Conservation (phyloP, 2,329 filamentous ascomycete genomes). For the Alternaria sp. region DNA sequence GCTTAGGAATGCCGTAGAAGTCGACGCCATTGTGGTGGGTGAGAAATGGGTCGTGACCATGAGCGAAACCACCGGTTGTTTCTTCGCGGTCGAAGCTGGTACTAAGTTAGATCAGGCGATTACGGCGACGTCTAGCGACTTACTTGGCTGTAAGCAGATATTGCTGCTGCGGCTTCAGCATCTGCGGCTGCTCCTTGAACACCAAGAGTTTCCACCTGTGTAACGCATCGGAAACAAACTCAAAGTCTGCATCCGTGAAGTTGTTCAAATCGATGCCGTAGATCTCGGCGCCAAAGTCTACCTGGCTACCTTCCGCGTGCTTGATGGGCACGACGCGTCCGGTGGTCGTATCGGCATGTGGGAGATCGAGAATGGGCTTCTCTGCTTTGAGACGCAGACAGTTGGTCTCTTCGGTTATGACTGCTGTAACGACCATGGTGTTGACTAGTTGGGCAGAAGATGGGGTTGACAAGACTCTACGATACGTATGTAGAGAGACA, state of each 20-base stretch:
- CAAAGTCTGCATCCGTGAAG: conserved; percentile 17
- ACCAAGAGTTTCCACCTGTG: conserved; percentile 12
- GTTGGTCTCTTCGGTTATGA: background rate
- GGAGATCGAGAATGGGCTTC: conserved; percentile 1
- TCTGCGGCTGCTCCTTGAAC: conserved; percentile 16
- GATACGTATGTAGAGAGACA: background rate
- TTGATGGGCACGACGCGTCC: conserved; percentile 10
- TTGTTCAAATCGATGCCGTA: conserved; percentile 19
- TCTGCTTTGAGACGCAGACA: background rate
- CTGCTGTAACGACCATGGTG: background rate
- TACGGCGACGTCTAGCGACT: no score
- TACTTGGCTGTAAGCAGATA: conserved; percentile 6
- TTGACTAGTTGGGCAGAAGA: background rate
- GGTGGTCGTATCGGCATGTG: conserved; percentile 7
- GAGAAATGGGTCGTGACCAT: conserved; percentile 15
- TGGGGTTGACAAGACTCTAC: background rate
- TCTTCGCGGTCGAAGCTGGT: conserved; percentile 15
- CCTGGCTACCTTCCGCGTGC: conserved; percentile 3
- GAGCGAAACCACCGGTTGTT: conserved; percentile 15
- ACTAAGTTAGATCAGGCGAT: background rate
- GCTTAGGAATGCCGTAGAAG: conserved; percentile 14
- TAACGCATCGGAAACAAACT: conserved; percentile 10
- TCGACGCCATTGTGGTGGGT: conserved; percentile 11
- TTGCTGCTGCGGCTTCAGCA: conserved; percentile 14
- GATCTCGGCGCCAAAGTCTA: conserved; percentile 15